phyloP scores from a whole-genome alignment of 179 eudicot genomes.

The Amaranthus tricolor region DNA sequence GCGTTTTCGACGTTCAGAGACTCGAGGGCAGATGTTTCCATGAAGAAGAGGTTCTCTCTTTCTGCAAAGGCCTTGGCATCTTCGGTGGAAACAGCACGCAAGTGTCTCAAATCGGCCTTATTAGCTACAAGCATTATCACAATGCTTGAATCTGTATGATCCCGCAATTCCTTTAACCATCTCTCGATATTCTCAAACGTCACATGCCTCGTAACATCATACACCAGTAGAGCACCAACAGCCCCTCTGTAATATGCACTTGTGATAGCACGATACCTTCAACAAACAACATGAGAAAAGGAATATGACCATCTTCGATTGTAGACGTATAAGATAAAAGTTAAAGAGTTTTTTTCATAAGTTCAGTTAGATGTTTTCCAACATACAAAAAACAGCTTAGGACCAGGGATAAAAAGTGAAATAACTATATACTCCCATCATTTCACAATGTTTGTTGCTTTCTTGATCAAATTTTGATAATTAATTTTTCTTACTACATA shows the following conservation, averaged over 20 bases:
- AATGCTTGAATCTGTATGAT: conserved; percentile 28
- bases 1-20: conserved; percentile 35
- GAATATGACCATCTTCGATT: not conserved
- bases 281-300: conserved; percentile 9
- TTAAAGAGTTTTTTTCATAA: not conserved
- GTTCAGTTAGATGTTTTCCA: not conserved
- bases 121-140: conserved; percentile 39
- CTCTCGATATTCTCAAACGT: conserved; percentile 34
- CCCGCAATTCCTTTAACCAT: conserved; percentile 37
- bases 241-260: conserved; percentile 39
- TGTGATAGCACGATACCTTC: conserved; percentile 36
- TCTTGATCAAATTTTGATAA: no score
- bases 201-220: conserved; percentile 35
- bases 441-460: no score
- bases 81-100: conserved; percentile 34
- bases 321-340: not conserved
- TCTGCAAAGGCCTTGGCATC: conserved; percentile 37
- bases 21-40: conserved; percentile 43
- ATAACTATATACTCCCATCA: not conserved
- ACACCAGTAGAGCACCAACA: conserved; percentile 34
- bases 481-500: no score
- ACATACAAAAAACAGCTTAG: not conserved
- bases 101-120: conserved; percentile 34
- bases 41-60: conserved; percentile 31
- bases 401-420: not conserved